phyloP scores from a whole-genome alignment of 1,139 yeast species.

The Kodamaea arcana region DNA sequence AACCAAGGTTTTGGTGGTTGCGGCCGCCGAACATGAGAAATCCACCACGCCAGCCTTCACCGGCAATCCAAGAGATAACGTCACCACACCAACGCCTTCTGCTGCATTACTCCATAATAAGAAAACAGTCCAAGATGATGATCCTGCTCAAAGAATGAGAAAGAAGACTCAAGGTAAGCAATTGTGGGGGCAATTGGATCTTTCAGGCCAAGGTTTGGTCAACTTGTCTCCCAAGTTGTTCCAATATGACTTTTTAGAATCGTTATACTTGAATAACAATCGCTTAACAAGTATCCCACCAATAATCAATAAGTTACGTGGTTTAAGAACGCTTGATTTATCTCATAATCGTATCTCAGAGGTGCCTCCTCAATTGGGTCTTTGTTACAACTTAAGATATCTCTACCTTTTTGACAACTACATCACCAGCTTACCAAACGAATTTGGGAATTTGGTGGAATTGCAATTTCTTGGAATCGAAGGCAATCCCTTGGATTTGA shows the following conservation, averaged over 20 bases:
- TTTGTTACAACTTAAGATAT: conserved; percentile 74
- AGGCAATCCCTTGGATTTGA: conserved; percentile 80
- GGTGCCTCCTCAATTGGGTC: conserved; percentile 80
- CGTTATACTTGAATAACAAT: conserved; percentile 84
- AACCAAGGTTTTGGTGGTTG: conserved; percentile 47
- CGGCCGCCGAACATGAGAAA: conserved; percentile 41
- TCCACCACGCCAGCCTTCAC: conserved; percentile 13
- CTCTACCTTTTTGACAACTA: conserved; percentile 86
- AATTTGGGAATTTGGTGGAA: conserved; percentile 82
- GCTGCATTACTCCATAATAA: conserved; percentile 58
- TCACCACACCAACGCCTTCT: conserved; percentile 27
- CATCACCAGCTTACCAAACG: conserved; percentile 69
- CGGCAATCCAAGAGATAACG: conserved; percentile 8
- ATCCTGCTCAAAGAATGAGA: conserved; percentile 72
- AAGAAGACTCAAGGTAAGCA: conserved; percentile 70
- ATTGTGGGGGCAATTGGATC: conserved; percentile 91
- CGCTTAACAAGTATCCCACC: conserved; percentile 66
- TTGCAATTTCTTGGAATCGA: conserved; percentile 86
- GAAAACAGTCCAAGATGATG: conserved; percentile 58
- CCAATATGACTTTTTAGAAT: conserved; percentile 80
- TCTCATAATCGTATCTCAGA: conserved; percentile 70
- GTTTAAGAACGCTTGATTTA: conserved; percentile 79
- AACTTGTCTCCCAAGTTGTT: conserved; percentile 70
- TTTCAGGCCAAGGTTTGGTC: conserved; percentile 83
- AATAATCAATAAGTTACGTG: conserved; percentile 64